phyloP scores from a whole-genome alignment of 306 rosid species.

The Corylus americana region DNA sequence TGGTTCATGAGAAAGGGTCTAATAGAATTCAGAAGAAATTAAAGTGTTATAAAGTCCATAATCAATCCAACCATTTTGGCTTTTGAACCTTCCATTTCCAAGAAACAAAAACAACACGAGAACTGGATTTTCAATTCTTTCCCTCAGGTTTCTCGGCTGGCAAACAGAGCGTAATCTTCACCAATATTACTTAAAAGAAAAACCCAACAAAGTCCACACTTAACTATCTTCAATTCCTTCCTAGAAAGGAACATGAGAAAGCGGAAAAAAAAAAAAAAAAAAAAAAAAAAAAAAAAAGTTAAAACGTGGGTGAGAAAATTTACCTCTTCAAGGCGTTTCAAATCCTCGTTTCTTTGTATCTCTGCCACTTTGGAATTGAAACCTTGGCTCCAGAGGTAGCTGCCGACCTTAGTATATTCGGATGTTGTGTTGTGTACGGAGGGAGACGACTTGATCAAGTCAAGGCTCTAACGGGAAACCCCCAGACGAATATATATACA shows the following conservation, averaged over 20 bases:
- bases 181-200: not conserved
- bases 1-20: not conserved
- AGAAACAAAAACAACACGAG: not conserved
- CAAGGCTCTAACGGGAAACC: conserved; percentile 26
- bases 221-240: not conserved
- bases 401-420: not conserved
- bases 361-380: not conserved
- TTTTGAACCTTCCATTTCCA: not conserved
- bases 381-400: not conserved
- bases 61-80: not conserved
- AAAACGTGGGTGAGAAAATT: not conserved
- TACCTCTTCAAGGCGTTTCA: not conserved
- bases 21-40: not conserved
- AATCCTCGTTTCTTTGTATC: not conserved
- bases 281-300: not conserved
- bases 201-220: not conserved
- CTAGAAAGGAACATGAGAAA: not conserved
- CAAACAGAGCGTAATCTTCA: conserved; percentile 3
- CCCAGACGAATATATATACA: not conserved
- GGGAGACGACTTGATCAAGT: conserved; percentile 33
- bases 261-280: not conserved
- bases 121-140: not conserved
- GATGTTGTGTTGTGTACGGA: not conserved
- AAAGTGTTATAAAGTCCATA: not conserved
- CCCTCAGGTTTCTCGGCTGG: conserved; percentile 3